Evolutionary conservation across 2,329 filamentous ascomycete genomes (phyloP).

Genomic region (Teratosphaeria pseudoeucalypti): DNA sequence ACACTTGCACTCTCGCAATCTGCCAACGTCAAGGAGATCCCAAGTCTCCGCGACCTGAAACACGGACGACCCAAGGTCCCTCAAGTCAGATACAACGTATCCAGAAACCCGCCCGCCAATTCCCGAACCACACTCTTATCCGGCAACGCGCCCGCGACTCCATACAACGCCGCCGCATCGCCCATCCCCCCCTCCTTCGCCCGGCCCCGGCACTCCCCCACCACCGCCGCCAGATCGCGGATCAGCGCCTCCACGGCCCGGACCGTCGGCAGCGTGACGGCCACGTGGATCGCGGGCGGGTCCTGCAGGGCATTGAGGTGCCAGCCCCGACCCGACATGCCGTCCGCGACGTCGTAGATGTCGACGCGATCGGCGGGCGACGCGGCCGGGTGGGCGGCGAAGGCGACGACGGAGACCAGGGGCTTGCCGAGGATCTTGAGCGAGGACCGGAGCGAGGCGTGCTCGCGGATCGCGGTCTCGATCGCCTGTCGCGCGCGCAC

Average conservation of each 20-base stretch:
- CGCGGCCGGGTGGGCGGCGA: conserved; percentile 45
- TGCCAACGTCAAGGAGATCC: neutral
- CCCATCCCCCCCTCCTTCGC: conserved; percentile 49
- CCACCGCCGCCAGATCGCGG: conserved; percentile 52
- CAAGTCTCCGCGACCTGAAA: neutral
- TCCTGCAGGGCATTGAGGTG: conserved; percentile 90
- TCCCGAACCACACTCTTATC: conserved; percentile 94
- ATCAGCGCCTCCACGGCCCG: conserved; percentile 72
- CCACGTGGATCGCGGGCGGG: conserved; percentile 85
- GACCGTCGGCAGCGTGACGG: conserved; percentile 78
- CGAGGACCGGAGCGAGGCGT: conserved; percentile 58
- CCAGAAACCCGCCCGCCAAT: conserved; percentile 80
- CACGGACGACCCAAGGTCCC: neutral
- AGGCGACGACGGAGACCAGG: conserved; percentile 82
- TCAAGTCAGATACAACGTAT: conserved; percentile 80
- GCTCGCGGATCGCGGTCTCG: conserved; percentile 59
- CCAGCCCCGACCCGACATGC: conserved; percentile 76
- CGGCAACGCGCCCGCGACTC: conserved; percentile 85
- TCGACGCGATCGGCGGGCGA: conserved; percentile 53
- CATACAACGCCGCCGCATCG: conserved; percentile 81
- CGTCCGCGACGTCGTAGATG: conserved; percentile 90
- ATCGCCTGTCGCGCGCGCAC: conserved; percentile 80
- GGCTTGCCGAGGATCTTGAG: conserved; percentile 75
- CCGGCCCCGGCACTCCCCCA: conserved; percentile 67
- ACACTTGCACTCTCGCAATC: too few species aligned